Evolutionary conservation across 2,329 filamentous ascomycete genomes (phyloP), one percentile per base, ranked within the genome.

Genomic region (Sclerotinia spermophila): DNA sequence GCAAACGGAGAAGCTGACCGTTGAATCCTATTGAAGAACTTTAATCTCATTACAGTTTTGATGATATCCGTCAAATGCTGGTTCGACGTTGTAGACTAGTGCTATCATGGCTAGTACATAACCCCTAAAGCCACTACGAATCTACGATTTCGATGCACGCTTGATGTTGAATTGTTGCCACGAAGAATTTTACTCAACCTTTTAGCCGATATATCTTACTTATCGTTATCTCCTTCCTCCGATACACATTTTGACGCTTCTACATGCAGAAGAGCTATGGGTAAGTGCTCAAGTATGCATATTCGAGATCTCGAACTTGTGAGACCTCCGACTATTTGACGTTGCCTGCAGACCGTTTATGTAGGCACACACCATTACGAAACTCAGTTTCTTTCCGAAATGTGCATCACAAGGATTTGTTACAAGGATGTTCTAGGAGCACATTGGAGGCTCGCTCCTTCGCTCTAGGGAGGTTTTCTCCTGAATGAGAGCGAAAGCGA

Each of bases 361-460:
- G 33, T 65, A 65, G 33, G 44, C 62, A 40, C 33, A 40, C 62
- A 65, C 40, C 62, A 65, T n/a, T 27, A 59, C 21, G 21, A 35
- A 53, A 53, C 17, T 40, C n/a, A 21, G 15, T 17, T 53, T 21
- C 38, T 59, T 10, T 35, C 45, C 33, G n/a, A 30, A 27, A 17
- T 51, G 33, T 53, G 35, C n/a, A 53, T 65, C 44, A 38, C 30
- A 51, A 51, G 45, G 17, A 24, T 65, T 65, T 40, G 8, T 21
- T 7, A 5, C 2, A 53, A 53, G 33, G 61, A 53, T 40, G 40
- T 64, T 30, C 24, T 3, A 24, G 30, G 8, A 51, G 33, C 13
- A 19, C 5, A 7, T 2, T 21, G 38, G n/a, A 40, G 45, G 24
- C 11, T 51, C 45, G 45, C 24, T n/a, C 45, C 24, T 51, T n/a